phyloP scores from a whole-genome alignment of 2,329 filamentous ascomycete species.

The Aureobasidium sp. region DNA sequence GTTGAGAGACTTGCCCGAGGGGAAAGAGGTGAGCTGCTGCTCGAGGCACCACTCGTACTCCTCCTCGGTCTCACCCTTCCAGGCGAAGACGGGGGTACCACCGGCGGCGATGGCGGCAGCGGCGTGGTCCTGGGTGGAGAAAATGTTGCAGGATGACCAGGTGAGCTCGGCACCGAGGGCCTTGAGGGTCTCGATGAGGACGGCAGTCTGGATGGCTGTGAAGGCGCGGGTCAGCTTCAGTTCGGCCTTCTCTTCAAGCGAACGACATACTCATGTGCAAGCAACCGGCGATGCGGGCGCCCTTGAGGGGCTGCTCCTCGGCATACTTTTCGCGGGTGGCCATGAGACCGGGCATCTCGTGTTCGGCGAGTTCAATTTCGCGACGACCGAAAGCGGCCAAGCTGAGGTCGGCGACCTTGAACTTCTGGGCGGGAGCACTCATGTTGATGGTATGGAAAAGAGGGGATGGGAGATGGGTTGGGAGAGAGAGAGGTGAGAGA shows the following conservation, averaged over 20 bases:
- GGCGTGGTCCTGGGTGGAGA: slow-evolving; percentile 97
- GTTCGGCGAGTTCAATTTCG: slow-evolving; percentile 96
- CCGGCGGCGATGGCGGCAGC: slow-evolving; percentile 92
- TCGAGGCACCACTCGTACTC: slow-evolving; percentile 99
- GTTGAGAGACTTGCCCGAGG: slow-evolving; percentile 93
- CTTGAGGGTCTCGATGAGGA: slow-evolving; percentile 96
- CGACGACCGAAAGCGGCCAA: slow-evolving; percentile 97
- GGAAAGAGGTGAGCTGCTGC: slow-evolving; percentile 96
- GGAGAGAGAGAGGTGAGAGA: slow-evolving; percentile 17
- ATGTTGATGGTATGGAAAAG: slow-evolving; percentile 36
- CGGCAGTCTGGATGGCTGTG: slow-evolving; percentile 89
- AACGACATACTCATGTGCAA: slow-evolving; percentile 77
- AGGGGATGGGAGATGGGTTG: slow-evolving; percentile 15
- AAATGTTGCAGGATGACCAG: slow-evolving; percentile 99
- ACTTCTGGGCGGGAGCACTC: slow-evolving; percentile 77
- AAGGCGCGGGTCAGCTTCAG: slow-evolving; percentile 15
- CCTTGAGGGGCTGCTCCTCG: slow-evolving; percentile 82
- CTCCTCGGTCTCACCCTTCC: slow-evolving; percentile 95
- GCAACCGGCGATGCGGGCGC: slow-evolving; percentile 94
- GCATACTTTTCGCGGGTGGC: slow-evolving; percentile 88
- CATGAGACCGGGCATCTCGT: slow-evolving; percentile 93
- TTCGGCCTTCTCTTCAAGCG: too few species aligned
- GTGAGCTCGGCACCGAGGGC: slow-evolving; percentile 95
- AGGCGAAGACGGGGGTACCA: slow-evolving; percentile 80
- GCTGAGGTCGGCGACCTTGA: slow-evolving; percentile 97